Percentiles rank a stretch among this genome's conserved stretches.
Evolutionary conservation across 1,284 basidiomycete species (phyloP).

Genomic region (Trichosporon sp.): DNA sequence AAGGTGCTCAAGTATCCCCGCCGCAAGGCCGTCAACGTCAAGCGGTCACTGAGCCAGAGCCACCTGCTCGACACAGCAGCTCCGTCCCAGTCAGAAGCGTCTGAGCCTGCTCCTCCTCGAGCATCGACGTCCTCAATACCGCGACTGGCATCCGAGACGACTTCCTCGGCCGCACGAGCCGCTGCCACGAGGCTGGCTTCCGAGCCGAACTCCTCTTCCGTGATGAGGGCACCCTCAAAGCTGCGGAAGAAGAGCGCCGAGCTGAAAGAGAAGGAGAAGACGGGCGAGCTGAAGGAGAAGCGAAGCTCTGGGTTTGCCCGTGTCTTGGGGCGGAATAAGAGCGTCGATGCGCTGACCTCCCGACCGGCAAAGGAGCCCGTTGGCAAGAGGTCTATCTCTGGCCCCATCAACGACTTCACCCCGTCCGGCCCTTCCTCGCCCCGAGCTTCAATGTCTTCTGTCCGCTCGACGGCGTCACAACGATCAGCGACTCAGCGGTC

Average conservation of each 20-base stretch:
- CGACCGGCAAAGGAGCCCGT: not conserved
- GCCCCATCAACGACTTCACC: not conserved
- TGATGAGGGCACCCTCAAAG: too few species aligned
- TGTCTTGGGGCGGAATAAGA: not conserved
- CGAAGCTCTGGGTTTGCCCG: not conserved
- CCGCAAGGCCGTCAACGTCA: not conserved
- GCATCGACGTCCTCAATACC: not conserved
- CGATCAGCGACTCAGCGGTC: too few species aligned
- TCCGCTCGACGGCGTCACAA: too few species aligned
- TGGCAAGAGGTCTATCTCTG: not conserved
- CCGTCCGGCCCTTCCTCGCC: not conserved
- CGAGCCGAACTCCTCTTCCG: not conserved
- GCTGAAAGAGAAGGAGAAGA: not conserved
- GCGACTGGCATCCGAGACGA: too few species aligned
- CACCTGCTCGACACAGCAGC: not conserved
- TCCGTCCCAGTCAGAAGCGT: too few species aligned
- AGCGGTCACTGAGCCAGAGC: conserved; percentile 1
- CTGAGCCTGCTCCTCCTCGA: too few species aligned
- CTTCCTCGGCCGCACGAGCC: too few species aligned
- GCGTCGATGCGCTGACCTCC: not conserved
- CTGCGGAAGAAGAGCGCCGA: not conserved
- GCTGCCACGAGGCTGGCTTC: too few species aligned
- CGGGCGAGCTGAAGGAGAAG: not conserved
- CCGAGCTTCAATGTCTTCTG: too few species aligned
- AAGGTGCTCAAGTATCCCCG: not conserved